A percentile compares a stretch with the other conserved stretches of the same genome.
phyloP scores from a whole-genome alignment of 768 basidiomycete species.

The Trametopsis cervina region DNA sequence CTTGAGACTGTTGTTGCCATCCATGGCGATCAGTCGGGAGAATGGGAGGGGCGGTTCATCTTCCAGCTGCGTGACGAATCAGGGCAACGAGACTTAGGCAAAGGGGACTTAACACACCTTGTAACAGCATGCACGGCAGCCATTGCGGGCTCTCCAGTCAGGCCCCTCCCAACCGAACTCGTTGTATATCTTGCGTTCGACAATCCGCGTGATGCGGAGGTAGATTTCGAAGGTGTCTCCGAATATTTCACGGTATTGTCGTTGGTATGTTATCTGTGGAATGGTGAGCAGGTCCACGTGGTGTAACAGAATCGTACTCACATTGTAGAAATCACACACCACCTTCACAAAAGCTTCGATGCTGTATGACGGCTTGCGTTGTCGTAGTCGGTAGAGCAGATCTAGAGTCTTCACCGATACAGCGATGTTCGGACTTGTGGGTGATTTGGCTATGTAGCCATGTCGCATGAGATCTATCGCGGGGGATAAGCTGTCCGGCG shows the following conservation, averaged over 20 bases:
- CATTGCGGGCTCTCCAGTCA: constrained; percentile 27
- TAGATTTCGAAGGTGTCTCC: constrained; percentile 31
- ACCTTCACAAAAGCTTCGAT: constrained; percentile 11
- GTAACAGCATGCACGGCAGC: constrained; percentile 32
- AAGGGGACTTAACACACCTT: constrained; percentile 16
- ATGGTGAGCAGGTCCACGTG: neutral
- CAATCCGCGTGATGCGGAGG: constrained; percentile 18
- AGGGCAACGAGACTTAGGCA: neutral
- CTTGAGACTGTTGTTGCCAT: constrained; percentile 10
- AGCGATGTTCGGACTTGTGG: neutral
- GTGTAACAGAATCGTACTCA: neutral
- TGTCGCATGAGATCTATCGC: constrained; percentile 8
- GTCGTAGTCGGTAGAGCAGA: constrained; percentile 4
- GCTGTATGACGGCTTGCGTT: constrained; percentile 10
- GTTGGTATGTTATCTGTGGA: constrained; percentile 23
- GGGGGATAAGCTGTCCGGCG: constrained; percentile 3
- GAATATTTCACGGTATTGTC: constrained; percentile 19
- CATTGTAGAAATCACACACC: constrained; percentile 11
- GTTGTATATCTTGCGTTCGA: constrained; percentile 19
- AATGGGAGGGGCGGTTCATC: constrained; percentile 1
- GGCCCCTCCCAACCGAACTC: constrained; percentile 23
- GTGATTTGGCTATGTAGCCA: constrained; percentile 7
- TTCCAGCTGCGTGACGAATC: constrained; percentile 1
- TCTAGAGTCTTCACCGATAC: constrained; percentile 10
- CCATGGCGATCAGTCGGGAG: neutral